A percentile compares a stretch with the other conserved stretches of the same genome.
phyloP scores from a whole-genome alignment of 257 asterid species.

The Verbena officinalis region DNA sequence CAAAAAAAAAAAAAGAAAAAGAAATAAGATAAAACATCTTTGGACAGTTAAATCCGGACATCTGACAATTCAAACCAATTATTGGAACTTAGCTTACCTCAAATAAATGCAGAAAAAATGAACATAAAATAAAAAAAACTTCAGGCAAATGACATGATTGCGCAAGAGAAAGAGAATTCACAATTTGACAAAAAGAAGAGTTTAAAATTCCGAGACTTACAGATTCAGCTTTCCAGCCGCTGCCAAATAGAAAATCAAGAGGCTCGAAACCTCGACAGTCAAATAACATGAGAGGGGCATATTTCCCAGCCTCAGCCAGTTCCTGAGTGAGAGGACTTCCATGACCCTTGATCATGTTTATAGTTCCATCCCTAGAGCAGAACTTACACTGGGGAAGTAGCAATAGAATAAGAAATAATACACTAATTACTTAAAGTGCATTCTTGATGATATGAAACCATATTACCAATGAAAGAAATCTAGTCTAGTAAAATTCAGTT shows the following conservation, averaged over 20 bases:
- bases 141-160: not conserved
- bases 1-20: not conserved
- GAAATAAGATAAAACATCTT: not conserved
- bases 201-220: slow-evolving; percentile 46
- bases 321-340: slow-evolving; percentile 74
- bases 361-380: slow-evolving; percentile 83
- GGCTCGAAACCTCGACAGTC: slow-evolving; percentile 86
- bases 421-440: not conserved
- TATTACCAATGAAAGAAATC: no score
- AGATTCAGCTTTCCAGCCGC: slow-evolving; percentile 85
- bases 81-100: not conserved
- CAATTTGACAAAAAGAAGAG: not conserved
- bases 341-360: slow-evolving; percentile 71
- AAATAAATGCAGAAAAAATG: not conserved
- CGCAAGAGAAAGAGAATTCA: slow-evolving; percentile 1
- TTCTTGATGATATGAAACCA: slow-evolving; percentile 10
- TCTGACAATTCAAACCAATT: not conserved
- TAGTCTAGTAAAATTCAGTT: no score
- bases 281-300: slow-evolving; percentile 64
- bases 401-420: slow-evolving; percentile 25
- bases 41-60: not conserved
- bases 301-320: slow-evolving; percentile 54
- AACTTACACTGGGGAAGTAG: slow-evolving; percentile 78
- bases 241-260: slow-evolving; percentile 67
- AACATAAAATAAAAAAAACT: not conserved